A percentile compares a stretch with the other conserved stretches of the same genome.
phyloP scores from a whole-genome alignment of 2,329 filamentous ascomycete species.

The Cyclaneusma minus region DNA sequence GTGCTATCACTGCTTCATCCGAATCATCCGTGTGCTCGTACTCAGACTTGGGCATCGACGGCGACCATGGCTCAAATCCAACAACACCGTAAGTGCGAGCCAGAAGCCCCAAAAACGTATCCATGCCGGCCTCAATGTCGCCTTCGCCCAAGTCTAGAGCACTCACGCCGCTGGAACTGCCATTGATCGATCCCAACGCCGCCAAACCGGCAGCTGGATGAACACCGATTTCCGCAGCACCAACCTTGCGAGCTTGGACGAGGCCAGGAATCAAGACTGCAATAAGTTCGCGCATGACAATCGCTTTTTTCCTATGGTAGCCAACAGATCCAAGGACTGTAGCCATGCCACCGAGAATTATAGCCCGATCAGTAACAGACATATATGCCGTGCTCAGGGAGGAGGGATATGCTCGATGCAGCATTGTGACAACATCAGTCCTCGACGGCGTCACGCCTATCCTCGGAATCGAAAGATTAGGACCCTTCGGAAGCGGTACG shows the following conservation, averaged over 20 bases:
- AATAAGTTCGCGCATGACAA: conserved; percentile 76
- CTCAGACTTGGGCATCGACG: conserved; percentile 5
- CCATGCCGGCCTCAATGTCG: conserved; percentile 51
- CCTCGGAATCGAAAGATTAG: conserved; percentile 30
- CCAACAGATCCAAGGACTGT: conserved; percentile 70
- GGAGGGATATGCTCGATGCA: conserved; percentile 58
- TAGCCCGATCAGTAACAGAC: conserved; percentile 59
- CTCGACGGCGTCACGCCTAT: conserved; percentile 40
- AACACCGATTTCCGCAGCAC: conserved; percentile 90
- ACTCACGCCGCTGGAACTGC: conserved; percentile 32
- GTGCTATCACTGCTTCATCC: conserved; percentile 34
- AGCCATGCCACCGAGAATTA: conserved; percentile 72
- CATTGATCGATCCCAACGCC: conserved; percentile 43
- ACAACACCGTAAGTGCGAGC: conserved; percentile 52
- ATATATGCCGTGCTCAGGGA: conserved; percentile 47
- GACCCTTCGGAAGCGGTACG: conserved; percentile 33
- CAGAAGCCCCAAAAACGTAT: conserved; percentile 42
- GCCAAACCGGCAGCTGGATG: conserved; percentile 83
- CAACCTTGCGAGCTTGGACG: conserved; percentile 79
- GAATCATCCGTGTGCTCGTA: conserved; percentile 24
- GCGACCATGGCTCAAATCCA: conserved; percentile 23
- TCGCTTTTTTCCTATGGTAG: conserved; percentile 76
- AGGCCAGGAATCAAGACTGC: conserved; percentile 70
- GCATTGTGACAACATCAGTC: conserved; percentile 45
- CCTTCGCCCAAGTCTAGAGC: conserved; percentile 46